A percentile compares a stretch with the other conserved stretches of the same genome.
Evolutionary conservation across 345 rosid genomes (phyloP).

Genomic region (Leavenworthia alabamica): DNA sequence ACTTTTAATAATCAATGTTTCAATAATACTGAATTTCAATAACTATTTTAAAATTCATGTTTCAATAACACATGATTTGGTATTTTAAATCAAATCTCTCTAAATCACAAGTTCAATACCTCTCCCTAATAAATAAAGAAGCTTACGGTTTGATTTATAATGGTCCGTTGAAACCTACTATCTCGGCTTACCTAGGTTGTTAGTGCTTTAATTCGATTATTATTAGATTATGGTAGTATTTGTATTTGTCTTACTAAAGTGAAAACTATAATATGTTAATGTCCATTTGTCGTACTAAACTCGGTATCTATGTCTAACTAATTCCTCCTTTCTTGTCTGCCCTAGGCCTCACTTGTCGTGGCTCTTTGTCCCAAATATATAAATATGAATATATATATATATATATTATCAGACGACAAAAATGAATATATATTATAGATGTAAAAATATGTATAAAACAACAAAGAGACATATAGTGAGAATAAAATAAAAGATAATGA

Average conservation of each 20-base stretch:
- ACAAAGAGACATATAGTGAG: constrained; percentile 18
- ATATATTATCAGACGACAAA: too few relatives aligned
- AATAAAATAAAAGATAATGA: constrained; percentile 17
- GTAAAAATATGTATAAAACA: constrained; percentile 3
- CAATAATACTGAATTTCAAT: too few relatives aligned
- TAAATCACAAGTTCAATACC: too few relatives aligned
- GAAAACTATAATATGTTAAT: constrained; percentile 16
- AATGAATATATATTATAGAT: too few relatives aligned
- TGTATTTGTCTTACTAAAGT: neutral
- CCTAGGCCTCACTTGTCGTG: constrained; percentile 27
- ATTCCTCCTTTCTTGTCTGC: constrained; percentile 25
- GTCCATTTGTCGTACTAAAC: constrained; percentile 4
- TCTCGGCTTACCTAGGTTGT: neutral
- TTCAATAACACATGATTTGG: too few relatives aligned
- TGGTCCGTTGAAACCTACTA: too few relatives aligned
- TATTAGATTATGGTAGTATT: neutral
- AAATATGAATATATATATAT: neutral
- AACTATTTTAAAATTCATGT: too few relatives aligned
- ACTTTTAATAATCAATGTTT: too few relatives aligned
- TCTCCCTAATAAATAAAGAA: too few relatives aligned
- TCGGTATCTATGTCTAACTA: constrained; percentile 12
- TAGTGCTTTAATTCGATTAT: neutral
- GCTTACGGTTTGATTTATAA: too few relatives aligned
- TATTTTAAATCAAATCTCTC: too few relatives aligned
- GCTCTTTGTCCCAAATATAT: neutral